Evolutionary conservation across 2,329 filamentous ascomycete species (phyloP), one percentile per base, ranked within the genome.

Genomic region (Penicillium brevicompactum): DNA sequence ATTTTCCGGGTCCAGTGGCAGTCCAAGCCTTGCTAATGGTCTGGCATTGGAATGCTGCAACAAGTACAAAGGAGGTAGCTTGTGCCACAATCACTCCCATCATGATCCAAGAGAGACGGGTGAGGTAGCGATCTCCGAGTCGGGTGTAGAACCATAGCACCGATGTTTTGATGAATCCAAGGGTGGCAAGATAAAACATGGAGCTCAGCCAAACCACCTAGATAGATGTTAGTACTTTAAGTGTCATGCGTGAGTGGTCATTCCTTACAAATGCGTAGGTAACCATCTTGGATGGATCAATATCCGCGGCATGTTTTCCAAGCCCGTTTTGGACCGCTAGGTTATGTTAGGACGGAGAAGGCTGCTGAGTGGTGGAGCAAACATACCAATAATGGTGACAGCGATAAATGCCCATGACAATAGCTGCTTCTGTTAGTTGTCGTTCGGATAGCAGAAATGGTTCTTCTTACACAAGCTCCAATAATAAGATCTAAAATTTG

Each of bases 161-260:
- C 1, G 78, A 81, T 27, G 75, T 70, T 61, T 82, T 81, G 66
- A 81, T 70, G 62, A 80, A 80, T 18, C 78, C 77, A 3, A 80
- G 67, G 32, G 68, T 72, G 37, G 77, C 73, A 21, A 79, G 76
- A 56, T 80, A 79, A 61, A 81, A 82, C 64, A 76, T 80, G 11
- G 74, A 81, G 56, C 74, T 80, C 55, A 78, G 75, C 68, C 77
- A 79, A 32, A 79, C 74, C 11, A 67, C 69, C 71, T 78, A 52
- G n/a, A 41, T 11, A 41, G 22, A 32, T n/a, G 46, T 60, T 46
- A 58, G 48, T 11, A 38, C 14, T 31, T 27, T 5, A 31, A 46
- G 18, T 5, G 9, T 9, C 6, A 4, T 32, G 16, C 37, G 16
- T 6, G 3, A 31, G 4, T 22, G n/a, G 4, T 16, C 9, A 31